Evolutionary conservation across 192 early-diverging fungal genomes (phyloP).

Genomic region (Coemansia sp.): DNA sequence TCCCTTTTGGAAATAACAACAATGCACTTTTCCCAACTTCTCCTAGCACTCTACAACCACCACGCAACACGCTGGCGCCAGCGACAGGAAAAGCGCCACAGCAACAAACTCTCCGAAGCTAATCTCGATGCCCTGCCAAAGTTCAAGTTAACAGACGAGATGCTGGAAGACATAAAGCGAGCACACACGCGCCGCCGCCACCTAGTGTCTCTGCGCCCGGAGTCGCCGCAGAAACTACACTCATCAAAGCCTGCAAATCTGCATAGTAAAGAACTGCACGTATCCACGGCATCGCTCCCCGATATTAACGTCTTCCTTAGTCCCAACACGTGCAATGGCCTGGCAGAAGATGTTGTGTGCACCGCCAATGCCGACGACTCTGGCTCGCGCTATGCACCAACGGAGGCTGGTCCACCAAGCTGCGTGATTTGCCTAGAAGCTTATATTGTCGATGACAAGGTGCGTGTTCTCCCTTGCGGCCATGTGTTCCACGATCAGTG

Average conservation of each 20-base stretch:
- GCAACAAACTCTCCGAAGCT: slow-evolving; percentile 1
- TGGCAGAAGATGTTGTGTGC: not conserved
- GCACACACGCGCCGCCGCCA: slow-evolving; percentile 27
- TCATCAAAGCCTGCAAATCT: slow-evolving; percentile 9
- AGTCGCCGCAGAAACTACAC: not conserved
- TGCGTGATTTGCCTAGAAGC: slow-evolving; percentile 74
- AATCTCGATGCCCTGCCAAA: slow-evolving; percentile 29
- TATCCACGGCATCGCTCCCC: not conserved
- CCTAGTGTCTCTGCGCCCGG: slow-evolving; percentile 5
- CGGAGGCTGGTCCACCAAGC: slow-evolving; percentile 17
- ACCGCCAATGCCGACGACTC: not conserved
- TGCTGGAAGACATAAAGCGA: slow-evolving; percentile 32
- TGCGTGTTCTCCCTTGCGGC: slow-evolving; percentile 65
- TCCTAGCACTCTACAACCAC: slow-evolving; percentile 25
- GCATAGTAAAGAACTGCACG: not conserved
- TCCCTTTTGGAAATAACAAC: not conserved
- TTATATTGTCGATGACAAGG: slow-evolving; percentile 56
- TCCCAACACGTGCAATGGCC: not conserved
- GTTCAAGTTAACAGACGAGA: slow-evolving; percentile 25
- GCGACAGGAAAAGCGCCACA: slow-evolving; percentile 10
- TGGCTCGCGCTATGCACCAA: not conserved
- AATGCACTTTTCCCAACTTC: slow-evolving; percentile 3
- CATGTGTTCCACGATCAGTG: slow-evolving; percentile 71
- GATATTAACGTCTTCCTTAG: not conserved
- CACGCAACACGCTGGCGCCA: slow-evolving; percentile 16